Conservation (phyloP, 2,329 filamentous ascomycete species). For the Clonostachys byssicola region DNA sequence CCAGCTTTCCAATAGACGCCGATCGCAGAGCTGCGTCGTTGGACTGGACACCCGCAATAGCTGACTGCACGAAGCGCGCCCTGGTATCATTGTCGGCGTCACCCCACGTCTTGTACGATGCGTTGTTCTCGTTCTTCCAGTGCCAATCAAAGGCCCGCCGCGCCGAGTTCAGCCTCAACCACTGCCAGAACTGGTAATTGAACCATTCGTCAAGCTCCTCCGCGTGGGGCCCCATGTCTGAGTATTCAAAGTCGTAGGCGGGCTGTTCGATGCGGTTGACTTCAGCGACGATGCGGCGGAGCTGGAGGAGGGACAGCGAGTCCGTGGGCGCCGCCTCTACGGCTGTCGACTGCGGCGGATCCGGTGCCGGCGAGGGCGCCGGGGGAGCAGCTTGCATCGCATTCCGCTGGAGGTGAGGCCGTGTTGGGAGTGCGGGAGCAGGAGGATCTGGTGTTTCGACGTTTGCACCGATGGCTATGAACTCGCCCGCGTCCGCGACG, state of each 20-base stretch:
- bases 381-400: slow-evolving; percentile 13
- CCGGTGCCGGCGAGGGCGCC: slow-evolving; percentile 9
- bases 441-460: slow-evolving; percentile 20
- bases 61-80: slow-evolving; percentile 50
- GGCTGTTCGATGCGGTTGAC: slow-evolving; percentile 65
- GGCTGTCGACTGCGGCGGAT: slow-evolving; percentile 18
- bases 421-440: slow-evolving; percentile 15
- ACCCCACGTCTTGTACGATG: slow-evolving; percentile 52
- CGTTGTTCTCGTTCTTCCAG: slow-evolving; percentile 50
- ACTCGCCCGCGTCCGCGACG: slow-evolving; percentile 34
- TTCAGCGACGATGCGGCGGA: slow-evolving; percentile 69
- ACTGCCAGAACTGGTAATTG: slow-evolving; percentile 82
- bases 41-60: slow-evolving; percentile 38
- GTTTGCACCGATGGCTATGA: slow-evolving; percentile 15
- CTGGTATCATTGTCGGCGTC: slow-evolving; percentile 54
- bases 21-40: slow-evolving; percentile 43
- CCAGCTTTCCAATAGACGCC: slow-evolving; percentile 50
- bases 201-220: slow-evolving; percentile 99
- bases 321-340: slow-evolving; percentile 43
- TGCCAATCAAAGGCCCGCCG: slow-evolving; percentile 73
- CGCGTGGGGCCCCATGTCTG: slow-evolving; percentile 67
- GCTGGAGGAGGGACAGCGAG: slow-evolving; percentile 71
- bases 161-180: slow-evolving; percentile 70
- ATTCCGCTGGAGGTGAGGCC: slow-evolving; percentile 21
- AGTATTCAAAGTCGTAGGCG: slow-evolving; percentile 83